Percentiles rank a stretch among this genome's conserved stretches.
phyloP scores from a whole-genome alignment of 1,139 yeast species.

The Candida anutae region DNA sequence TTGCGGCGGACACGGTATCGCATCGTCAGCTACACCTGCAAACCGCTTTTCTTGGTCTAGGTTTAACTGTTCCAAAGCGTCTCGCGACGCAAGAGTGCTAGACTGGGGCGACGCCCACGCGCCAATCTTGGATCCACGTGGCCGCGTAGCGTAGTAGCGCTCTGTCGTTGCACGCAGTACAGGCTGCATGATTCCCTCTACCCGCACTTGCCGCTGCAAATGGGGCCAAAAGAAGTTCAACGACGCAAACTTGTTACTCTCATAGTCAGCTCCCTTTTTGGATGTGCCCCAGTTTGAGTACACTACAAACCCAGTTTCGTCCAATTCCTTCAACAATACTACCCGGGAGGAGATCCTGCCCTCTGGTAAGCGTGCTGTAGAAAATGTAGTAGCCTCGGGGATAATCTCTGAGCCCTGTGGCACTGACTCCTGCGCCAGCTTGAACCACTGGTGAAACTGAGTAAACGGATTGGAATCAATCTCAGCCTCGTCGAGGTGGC shows the following conservation, averaged over 20 bases:
- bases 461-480: conserved; percentile 55
- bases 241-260: conserved; percentile 70
- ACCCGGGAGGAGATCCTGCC: conserved; percentile 83
- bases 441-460: conserved; percentile 81
- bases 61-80: conserved; percentile 50
- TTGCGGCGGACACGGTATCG: conserved; percentile 81
- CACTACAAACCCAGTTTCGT: conserved; percentile 74
- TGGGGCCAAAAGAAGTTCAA: conserved; percentile 91
- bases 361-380: conserved; percentile 81
- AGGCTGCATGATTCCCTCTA: conserved; percentile 78
- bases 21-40: conserved; percentile 45
- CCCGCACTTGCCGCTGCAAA: conserved; percentile 83
- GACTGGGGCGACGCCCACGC: conserved; percentile 98
- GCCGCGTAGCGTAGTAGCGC: conserved; percentile 77
- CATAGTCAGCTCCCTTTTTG: conserved; percentile 67
- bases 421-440: conserved; percentile 56
- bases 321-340: conserved; percentile 83
- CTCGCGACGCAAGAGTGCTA: conserved; percentile 46
- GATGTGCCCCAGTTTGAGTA: conserved; percentile 90
- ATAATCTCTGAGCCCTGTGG: conserved; percentile 39
- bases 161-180: conserved; percentile 68
- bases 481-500: conserved; percentile 47
- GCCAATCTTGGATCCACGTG: conserved; percentile 87
- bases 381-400: conserved; percentile 74
- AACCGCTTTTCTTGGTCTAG: conserved; percentile 49